phyloP scores from a whole-genome alignment of 352 stramenopile species.

The Globisporangium takayamanum region DNA sequence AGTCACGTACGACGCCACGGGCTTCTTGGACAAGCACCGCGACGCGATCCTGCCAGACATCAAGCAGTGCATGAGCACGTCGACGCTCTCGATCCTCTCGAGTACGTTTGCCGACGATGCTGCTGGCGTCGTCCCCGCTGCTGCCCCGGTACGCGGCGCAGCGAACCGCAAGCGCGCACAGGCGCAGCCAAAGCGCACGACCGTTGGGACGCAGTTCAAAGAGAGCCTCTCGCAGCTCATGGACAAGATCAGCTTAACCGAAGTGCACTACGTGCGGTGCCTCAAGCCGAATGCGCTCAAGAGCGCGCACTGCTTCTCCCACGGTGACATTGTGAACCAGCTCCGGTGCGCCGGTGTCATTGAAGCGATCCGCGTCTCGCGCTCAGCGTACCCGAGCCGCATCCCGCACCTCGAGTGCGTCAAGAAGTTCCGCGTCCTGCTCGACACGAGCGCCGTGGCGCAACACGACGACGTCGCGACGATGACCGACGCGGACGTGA shows the following conservation, averaged over 20 bases:
- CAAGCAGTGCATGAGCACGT: slow-evolving; percentile 81
- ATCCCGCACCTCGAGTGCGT: slow-evolving; percentile 72
- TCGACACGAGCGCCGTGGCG: slow-evolving; percentile 23
- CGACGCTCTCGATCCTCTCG: slow-evolving; percentile 47
- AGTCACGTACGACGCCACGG: slow-evolving; percentile 75
- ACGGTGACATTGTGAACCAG: slow-evolving; percentile 75
- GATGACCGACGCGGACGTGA: slow-evolving; percentile 47
- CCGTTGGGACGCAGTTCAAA: slow-evolving; percentile 83
- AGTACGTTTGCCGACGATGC: slow-evolving; percentile 62
- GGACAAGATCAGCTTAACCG: slow-evolving; percentile 82
- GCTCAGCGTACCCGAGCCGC: slow-evolving; percentile 79
- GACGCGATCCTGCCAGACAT: slow-evolving; percentile 82
- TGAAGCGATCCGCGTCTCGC: slow-evolving; percentile 81
- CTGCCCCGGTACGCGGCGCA: slow-evolving; percentile 5
- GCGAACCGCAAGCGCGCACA: slow-evolving; percentile 39
- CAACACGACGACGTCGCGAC: slow-evolving; percentile 9
- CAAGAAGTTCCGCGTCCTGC: slow-evolving; percentile 73
- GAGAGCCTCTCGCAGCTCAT: slow-evolving; percentile 77
- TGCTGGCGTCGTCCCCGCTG: slow-evolving; percentile 2
- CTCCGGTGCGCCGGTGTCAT: slow-evolving; percentile 81
- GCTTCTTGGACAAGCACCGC: slow-evolving; percentile 83
- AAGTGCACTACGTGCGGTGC: slow-evolving; percentile 85
- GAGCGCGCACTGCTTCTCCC: slow-evolving; percentile 62
- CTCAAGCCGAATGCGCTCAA: slow-evolving; percentile 80
- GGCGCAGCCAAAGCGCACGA: slow-evolving; percentile 57